A percentile compares a stretch with the other conserved stretches of the same genome.
Evolutionary conservation across 2,329 filamentous ascomycete species (phyloP).

Genomic region (Trichoderma sp.): DNA sequence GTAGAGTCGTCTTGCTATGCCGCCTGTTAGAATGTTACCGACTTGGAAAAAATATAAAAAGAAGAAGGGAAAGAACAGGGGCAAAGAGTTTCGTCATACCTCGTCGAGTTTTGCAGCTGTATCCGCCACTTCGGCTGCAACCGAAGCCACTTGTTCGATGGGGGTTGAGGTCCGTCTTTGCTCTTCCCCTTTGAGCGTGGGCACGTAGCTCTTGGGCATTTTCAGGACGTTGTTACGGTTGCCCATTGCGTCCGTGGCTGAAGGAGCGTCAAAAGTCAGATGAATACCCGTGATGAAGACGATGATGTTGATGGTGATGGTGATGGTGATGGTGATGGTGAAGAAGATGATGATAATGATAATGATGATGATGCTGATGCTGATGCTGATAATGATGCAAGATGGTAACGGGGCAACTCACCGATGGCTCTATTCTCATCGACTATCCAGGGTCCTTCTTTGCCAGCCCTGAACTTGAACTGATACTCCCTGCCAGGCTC

Average conservation of each 20-base stretch:
- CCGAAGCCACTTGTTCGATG: slow-evolving; percentile 46
- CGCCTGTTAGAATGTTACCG: slow-evolving; percentile 28
- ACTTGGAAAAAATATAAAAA: not conserved
- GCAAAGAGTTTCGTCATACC: slow-evolving; percentile 28
- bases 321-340: no score
- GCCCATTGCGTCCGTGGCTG: slow-evolving; percentile 30
- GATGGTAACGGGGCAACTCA: slow-evolving; percentile 42
- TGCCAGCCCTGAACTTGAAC: slow-evolving; percentile 73
- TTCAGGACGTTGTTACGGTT: slow-evolving; percentile 30
- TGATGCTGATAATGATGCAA: no score
- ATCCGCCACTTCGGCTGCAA: slow-evolving; percentile 50
- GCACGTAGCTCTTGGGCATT: slow-evolving; percentile 31
- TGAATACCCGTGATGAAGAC: not conserved
- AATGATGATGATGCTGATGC: no score
- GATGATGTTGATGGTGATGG: not conserved
- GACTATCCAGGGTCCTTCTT: slow-evolving; percentile 69
- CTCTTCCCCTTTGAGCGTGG: slow-evolving; percentile 12
- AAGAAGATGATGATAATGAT: not conserved
- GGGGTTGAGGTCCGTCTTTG: slow-evolving; percentile 42
- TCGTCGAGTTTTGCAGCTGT: slow-evolving; percentile 45
- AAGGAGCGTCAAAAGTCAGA: not conserved
- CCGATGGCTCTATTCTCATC: slow-evolving; percentile 64
- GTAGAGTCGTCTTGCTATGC: slow-evolving; percentile 29
- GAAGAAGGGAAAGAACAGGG: no score
- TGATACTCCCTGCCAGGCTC: slow-evolving; percentile 63